phyloP scores from a whole-genome alignment of 106 monocot species.

The Dioscorea alata region DNA sequence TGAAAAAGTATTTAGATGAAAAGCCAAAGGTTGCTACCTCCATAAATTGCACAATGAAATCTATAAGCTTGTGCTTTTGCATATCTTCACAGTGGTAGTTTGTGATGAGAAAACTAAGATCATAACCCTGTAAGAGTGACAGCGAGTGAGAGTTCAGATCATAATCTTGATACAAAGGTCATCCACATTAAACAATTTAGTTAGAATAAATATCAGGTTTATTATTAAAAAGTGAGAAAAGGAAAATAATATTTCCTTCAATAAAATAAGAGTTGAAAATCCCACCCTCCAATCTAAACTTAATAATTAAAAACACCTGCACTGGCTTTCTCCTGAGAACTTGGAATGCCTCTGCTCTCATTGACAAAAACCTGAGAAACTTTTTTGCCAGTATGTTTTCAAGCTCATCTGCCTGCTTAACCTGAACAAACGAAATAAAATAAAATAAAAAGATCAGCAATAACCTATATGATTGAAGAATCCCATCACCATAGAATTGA shows the following conservation, averaged over 20 bases:
- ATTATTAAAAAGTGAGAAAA: too few relatives aligned
- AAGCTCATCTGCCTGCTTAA: constrained; percentile 93
- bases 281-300: too few relatives aligned
- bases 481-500: neutral
- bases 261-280: too few relatives aligned
- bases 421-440: constrained; percentile 33
- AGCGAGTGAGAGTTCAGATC: neutral
- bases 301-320: constrained; percentile 39
- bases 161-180: neutral
- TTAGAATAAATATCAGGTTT: neutral
- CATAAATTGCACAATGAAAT: constrained; percentile 99
- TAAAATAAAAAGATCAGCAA: neutral
- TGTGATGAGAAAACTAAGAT: constrained; percentile 96
- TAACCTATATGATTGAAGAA: neutral
- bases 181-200: neutral
- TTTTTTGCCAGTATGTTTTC: constrained; percentile 93
- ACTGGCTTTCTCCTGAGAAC: constrained; percentile 96
- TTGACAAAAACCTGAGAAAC: constrained; percentile 96
- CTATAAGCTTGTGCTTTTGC: constrained; percentile 95
- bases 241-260: too few relatives aligned
- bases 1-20: neutral
- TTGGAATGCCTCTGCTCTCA: constrained; percentile 99
- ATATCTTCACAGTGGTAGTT: constrained; percentile 98
- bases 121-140: constrained; percentile 70
- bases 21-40: constrained; percentile 44